These are phyloP conservation scores for Fusarium pseudocircinatum DNA, from an alignment of 2,329 filamentous ascomycete genomes.

Conservation along the genomic window DNA sequence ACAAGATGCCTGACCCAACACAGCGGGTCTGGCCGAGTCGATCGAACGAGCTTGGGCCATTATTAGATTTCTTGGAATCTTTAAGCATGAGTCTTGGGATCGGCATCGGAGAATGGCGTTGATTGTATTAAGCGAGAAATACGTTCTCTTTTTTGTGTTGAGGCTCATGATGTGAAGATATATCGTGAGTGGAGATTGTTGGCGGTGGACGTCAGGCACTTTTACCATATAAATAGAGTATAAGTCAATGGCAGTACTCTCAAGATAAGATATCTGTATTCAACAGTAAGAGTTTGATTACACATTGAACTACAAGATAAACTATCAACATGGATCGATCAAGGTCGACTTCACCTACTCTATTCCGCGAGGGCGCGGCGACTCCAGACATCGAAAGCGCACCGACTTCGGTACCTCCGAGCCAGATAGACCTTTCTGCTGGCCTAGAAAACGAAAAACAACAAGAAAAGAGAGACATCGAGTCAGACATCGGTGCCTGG, in stretches of 20 bases:
- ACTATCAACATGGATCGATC: background rate
- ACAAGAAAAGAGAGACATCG: background rate
- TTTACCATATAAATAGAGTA: background rate
- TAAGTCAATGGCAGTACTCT: background rate
- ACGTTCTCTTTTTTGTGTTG: slow-evolving; percentile 1
- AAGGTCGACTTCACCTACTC: background rate
- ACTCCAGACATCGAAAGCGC: slow-evolving; percentile 2
- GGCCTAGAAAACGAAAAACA: slow-evolving; percentile 5
- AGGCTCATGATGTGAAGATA: background rate
- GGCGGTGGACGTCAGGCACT: background rate
- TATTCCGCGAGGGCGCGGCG: background rate
- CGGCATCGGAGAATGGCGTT: background rate
- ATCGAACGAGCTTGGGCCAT: slow-evolving; percentile 28
- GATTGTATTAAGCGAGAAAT: background rate
- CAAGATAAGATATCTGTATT: background rate
- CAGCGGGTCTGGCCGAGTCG: slow-evolving; percentile 20
- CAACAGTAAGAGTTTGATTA: background rate
- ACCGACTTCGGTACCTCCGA: background rate
- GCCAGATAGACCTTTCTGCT: background rate
- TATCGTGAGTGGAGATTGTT: background rate
- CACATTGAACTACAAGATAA: background rate
- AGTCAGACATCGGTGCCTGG: slow-evolving; percentile 24
- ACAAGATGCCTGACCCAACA: slow-evolving; percentile 1
- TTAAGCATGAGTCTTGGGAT: slow-evolving; percentile 9
- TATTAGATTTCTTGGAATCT: slow-evolving; percentile 11